Conservation (phyloP, 2,329 filamentous ascomycete genomes). For the Amphichorda felina region DNA sequence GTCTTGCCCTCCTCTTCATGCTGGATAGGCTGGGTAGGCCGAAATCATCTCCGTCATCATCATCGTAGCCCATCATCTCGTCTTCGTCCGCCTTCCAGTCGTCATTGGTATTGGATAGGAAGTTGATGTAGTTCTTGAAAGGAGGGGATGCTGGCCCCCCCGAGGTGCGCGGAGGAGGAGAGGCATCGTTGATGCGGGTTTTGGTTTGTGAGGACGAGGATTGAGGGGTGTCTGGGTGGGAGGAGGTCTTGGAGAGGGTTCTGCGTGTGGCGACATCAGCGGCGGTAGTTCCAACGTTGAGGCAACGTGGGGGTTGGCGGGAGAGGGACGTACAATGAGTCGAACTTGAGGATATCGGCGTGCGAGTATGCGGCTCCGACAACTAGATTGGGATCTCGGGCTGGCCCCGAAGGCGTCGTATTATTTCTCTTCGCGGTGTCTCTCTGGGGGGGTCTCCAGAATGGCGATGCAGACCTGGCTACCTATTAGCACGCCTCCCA, state of each 20-base stretch:
- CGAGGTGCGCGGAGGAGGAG: conserved; percentile 35
- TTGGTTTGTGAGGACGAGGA: conserved; percentile 40
- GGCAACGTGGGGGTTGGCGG: neutral
- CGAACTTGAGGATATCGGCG: conserved; percentile 84
- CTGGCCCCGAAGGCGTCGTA: conserved; percentile 18
- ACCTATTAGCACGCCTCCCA: neutral
- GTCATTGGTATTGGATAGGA: conserved; percentile 69
- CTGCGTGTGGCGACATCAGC: conserved; percentile 23
- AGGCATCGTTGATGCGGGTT: conserved; percentile 36
- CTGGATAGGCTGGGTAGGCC: conserved; percentile 85
- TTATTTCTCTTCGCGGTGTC: conserved; percentile 32
- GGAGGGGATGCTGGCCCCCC: conserved; percentile 36
- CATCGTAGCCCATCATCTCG: conserved; percentile 68
- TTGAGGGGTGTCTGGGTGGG: conserved; percentile 66
- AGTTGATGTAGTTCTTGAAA: conserved; percentile 66
- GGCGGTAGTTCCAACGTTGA: neutral
- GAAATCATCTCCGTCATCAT: conserved; percentile 91
- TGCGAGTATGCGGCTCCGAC: conserved; percentile 95
- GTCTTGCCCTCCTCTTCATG: conserved; percentile 63
- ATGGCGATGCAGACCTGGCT: conserved; percentile 69
- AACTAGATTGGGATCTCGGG: conserved; percentile 58
- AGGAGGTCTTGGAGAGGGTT: conserved; percentile 45
- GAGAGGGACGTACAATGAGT: conserved; percentile 55
- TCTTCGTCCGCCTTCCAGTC: conserved; percentile 72
- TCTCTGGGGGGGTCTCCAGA: conserved; percentile 60